phyloP scores from a whole-genome alignment of 2,329 filamentous ascomycete genomes.

The Alternaria viburni region DNA sequence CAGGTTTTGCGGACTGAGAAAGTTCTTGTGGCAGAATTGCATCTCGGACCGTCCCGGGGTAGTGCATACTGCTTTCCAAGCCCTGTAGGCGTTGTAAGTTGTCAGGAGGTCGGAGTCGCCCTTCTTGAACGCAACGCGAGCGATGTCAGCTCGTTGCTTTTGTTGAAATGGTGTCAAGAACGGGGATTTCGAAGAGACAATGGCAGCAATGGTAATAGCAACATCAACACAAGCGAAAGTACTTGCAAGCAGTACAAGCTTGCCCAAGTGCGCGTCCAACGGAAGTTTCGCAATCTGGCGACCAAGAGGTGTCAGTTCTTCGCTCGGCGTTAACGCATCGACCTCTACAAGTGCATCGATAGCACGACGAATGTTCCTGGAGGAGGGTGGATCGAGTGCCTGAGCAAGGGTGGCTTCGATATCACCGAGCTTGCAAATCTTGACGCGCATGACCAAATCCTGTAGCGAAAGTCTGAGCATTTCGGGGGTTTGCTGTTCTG shows the following conservation, averaged over 20 bases:
- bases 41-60: slow-evolving; percentile 75
- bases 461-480: slow-evolving; percentile 94
- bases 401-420: slow-evolving; percentile 89
- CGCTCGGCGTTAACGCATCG: slow-evolving; percentile 78
- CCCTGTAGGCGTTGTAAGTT: slow-evolving; percentile 88
- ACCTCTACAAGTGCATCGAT: slow-evolving; percentile 94
- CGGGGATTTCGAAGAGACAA: slow-evolving; percentile 91
- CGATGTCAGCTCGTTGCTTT: slow-evolving; percentile 79
- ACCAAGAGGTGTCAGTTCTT: slow-evolving; percentile 87
- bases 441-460: slow-evolving; percentile 92
- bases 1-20: slow-evolving; percentile 85
- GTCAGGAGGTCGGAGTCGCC: slow-evolving; percentile 92
- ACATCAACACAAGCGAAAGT: slow-evolving; percentile 93
- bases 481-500: slow-evolving; percentile 93
- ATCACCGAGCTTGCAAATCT: slow-evolving; percentile 93
- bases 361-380: slow-evolving; percentile 90
- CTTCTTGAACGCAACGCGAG: slow-evolving; percentile 78
- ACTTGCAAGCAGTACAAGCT: slow-evolving; percentile 84
- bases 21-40: slow-evolving; percentile 94
- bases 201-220: slow-evolving; percentile 87
- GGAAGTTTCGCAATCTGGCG: slow-evolving; percentile 86
- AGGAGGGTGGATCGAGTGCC: slow-evolving; percentile 86
- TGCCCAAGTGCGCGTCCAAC: slow-evolving; percentile 92
- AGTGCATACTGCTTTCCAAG: slow-evolving; percentile 85
- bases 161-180: slow-evolving; percentile 88